Conservation (phyloP, 352 stramenopile species). For the Phytophthora cryptogea region DNA sequence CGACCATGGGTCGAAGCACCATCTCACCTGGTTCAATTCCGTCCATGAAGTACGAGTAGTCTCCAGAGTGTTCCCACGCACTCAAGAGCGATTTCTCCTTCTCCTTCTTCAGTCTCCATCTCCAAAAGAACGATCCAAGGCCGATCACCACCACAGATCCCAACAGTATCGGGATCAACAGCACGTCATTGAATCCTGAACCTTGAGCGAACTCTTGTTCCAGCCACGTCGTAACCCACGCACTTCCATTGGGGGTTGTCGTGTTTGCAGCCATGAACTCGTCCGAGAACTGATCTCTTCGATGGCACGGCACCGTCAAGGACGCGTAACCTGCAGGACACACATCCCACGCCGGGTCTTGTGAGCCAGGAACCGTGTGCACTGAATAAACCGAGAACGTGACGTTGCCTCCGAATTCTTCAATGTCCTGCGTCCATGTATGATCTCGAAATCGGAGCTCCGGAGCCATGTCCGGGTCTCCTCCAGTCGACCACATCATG, state of each 20-base stretch:
- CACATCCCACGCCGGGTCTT: conserved; percentile 20
- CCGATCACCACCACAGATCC: neutral
- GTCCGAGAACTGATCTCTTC: conserved; percentile 18
- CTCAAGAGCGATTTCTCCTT: conserved; percentile 5
- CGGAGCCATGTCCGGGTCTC: conserved; percentile 14
- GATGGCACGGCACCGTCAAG: conserved; percentile 20
- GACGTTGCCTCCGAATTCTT: conserved; percentile 16
- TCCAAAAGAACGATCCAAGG: conserved; percentile 14
- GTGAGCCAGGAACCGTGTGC: conserved; percentile 16
- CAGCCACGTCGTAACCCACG: conserved; percentile 27
- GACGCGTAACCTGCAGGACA: conserved; percentile 28
- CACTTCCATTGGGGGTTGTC: conserved; percentile 10
- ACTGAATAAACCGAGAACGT: conserved; percentile 32
- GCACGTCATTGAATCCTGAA: conserved; percentile 6
- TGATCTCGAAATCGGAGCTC: conserved; percentile 28
- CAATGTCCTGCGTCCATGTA: conserved; percentile 23
- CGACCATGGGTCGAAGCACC: conserved; percentile 14
- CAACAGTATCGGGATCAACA: conserved; percentile 23
- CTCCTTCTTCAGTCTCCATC: conserved; percentile 5
- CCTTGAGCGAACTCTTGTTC: conserved; percentile 18
- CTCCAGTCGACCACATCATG: conserved; percentile 38
- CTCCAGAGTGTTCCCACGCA: conserved; percentile 1
- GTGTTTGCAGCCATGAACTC: conserved; percentile 21
- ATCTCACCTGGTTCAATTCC: neutral
- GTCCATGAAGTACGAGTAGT: neutral